Base-by-base conservation (phyloP, 805 yeast genomes). In the Ogataea henricii region DNA sequence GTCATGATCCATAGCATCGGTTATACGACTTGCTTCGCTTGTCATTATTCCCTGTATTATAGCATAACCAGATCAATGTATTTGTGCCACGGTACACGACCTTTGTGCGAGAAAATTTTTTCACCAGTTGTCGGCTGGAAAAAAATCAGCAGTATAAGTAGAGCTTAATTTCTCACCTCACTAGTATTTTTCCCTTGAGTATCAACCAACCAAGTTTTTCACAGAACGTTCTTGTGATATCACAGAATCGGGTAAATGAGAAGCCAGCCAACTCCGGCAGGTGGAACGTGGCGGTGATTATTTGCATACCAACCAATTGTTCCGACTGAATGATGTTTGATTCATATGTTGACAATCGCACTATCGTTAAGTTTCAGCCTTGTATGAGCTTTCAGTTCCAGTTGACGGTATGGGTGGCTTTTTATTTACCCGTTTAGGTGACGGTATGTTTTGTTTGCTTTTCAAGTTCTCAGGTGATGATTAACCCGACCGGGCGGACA, bases 291-390 rank as follows among this genome's bases (percentile, higher is more conserved):
- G 75, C 78, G 51, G 67, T 73, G 79, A 74, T 74, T 74, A 74
- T 71, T 72, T 72, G 74, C 74, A 63, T 66, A 65, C 51, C 51
- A 65, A 76, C 80, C 81, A 77, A 76, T 77, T 77, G 81, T 77
- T 77, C 81, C 82, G 65, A 76, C 82, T 73, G 82, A 77, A 76
- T 71, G 57, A 51, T 54, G 62, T 49, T 45, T 58, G 45, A 56
- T 50, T 65, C 65, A 65, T 47, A 56, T 72, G 81, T 76, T 69
- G 81, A 77, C 81, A 75, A 74, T 65, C 58, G 77, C 76, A 68
- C 51, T 67, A 59, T 76, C 79, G 80, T 76, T 76, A 76, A 76
- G 81, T 76, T 76, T 76, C 81, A 76, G 81, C 81, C 81, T 76
- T 76, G 81, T 76, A 76, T 76, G 81, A 76, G 79, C 65, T 51